Conservation (phyloP, 2,329 filamentous ascomycete species). For the Didymellaceae sp. region DNA sequence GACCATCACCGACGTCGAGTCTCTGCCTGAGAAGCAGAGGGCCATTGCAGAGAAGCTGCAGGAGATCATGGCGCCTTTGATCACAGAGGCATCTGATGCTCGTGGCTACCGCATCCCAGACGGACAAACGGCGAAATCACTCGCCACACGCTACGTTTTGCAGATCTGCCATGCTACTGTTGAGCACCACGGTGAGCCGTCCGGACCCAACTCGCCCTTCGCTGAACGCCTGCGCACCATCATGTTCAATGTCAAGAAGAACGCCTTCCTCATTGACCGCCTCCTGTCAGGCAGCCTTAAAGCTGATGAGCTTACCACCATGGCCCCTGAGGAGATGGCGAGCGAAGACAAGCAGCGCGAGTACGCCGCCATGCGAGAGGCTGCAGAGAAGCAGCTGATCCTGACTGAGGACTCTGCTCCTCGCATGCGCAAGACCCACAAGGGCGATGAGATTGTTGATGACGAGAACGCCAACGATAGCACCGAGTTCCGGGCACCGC, state of each 20-base stretch:
- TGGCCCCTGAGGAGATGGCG: constrained; percentile 90
- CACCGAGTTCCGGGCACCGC: constrained; percentile 39
- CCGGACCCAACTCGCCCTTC: constrained; percentile 56
- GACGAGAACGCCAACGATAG: constrained; percentile 60
- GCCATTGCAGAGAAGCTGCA: constrained; percentile 73
- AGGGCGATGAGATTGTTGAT: constrained; percentile 90
- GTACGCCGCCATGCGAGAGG: constrained; percentile 77
- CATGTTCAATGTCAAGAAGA: constrained; percentile 87
- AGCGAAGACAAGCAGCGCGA: constrained; percentile 85
- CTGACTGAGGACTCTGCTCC: constrained; percentile 74
- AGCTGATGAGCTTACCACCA: constrained; percentile 79
- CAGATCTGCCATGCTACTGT: constrained; percentile 77
- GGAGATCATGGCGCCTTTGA: constrained; percentile 70
- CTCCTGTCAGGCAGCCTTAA: constrained; percentile 76
- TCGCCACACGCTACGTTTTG: constrained; percentile 74
- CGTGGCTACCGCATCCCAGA: constrained; percentile 68
- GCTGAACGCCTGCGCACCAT: constrained; percentile 74
- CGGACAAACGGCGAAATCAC: constrained; percentile 66
- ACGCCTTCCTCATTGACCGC: constrained; percentile 76
- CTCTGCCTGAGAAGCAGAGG: constrained; percentile 69
- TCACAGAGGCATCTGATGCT: constrained; percentile 71
- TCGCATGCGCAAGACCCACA: constrained; percentile 87
- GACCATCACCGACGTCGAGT: constrained; percentile 27
- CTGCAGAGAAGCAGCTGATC: constrained; percentile 82
- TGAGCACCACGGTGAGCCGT: constrained; percentile 61